A percentile compares a stretch with the other conserved stretches of the same genome.
Evolutionary conservation across 2,329 filamentous ascomycete species (phyloP).

Genomic region (Penicillium verrucosum): DNA sequence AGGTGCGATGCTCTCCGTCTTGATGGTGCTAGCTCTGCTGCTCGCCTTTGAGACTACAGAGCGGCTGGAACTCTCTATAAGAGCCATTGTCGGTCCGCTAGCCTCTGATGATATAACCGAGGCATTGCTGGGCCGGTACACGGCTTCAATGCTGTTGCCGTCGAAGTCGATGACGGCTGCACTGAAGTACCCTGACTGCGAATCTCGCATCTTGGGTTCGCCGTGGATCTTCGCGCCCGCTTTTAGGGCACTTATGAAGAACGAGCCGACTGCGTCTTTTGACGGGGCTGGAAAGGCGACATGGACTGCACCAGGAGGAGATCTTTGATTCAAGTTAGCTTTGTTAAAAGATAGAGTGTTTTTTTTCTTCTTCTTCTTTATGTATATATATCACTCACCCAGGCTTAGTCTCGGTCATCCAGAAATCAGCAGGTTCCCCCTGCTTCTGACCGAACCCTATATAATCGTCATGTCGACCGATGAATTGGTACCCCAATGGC

Average conservation of each 20-base stretch:
- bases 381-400: conserved; percentile 45
- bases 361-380: no score
- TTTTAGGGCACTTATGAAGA: conserved; percentile 66
- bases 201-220: conserved; percentile 53
- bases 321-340: conserved; percentile 29
- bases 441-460: conserved; percentile 60
- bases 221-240: conserved; percentile 61
- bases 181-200: conserved; percentile 57
- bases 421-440: conserved; percentile 57
- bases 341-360: background rate
- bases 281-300: conserved; percentile 68
- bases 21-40: conserved; percentile 28
- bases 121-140: conserved; percentile 51
- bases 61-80: conserved; percentile 33
- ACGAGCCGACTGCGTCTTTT: conserved; percentile 64
- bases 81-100: conserved; percentile 33
- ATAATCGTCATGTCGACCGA: conserved; percentile 59
- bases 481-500: conserved; percentile 71
- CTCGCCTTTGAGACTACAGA: conserved; percentile 38
- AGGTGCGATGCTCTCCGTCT: conserved; percentile 30
- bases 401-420: conserved; percentile 59
- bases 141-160: conserved; percentile 78
- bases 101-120: conserved; percentile 28
- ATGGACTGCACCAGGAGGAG: conserved; percentile 54
- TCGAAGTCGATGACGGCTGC: conserved; percentile 71